A percentile compares a stretch with the other conserved stretches of the same genome.
phyloP scores from a whole-genome alignment of 495 filamentous ascomycete species.

The Penicillium parvum region DNA sequence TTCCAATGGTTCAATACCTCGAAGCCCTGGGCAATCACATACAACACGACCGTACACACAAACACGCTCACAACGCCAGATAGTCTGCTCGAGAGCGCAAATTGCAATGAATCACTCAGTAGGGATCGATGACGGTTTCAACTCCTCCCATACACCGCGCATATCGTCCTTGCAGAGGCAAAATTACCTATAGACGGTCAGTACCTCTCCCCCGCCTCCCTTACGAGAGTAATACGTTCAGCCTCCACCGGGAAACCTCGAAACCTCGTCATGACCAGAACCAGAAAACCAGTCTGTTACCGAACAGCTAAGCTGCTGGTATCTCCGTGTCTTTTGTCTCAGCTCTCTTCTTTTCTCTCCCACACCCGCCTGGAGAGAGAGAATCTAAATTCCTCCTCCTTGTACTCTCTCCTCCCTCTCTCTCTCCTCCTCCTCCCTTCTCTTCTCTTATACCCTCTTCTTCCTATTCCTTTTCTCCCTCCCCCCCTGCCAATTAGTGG shows the following conservation, averaged over 20 bases:
- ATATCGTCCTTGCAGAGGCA: constrained; percentile 25
- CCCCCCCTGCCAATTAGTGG: constrained; percentile 52
- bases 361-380: constrained; percentile 51
- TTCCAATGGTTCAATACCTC: constrained; percentile 10
- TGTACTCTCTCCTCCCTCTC: constrained; percentile 30
- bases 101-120: background rate
- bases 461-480: constrained; percentile 49
- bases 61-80: no score
- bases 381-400: constrained; percentile 36
- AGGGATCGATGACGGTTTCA: constrained; percentile 16
- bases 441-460: constrained; percentile 41
- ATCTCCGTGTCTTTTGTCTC: constrained; percentile 36
- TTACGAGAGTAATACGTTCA: constrained; percentile 16
- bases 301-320: constrained; percentile 26
- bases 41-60: no score
- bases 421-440: constrained; percentile 32
- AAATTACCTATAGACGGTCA: constrained; percentile 9
- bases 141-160: constrained; percentile 7
- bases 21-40: background rate
- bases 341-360: constrained; percentile 39
- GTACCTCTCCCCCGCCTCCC: constrained; percentile 13
- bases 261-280: constrained; percentile 22
- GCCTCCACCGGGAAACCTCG: constrained; percentile 24
- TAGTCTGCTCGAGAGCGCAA: no score
- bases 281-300: no score